A percentile compares a stretch with the other conserved stretches of the same genome.
These are phyloP conservation scores for Avena atlantica DNA, from an alignment of 176 grass and related monocot species.

Conservation along the genomic window DNA sequence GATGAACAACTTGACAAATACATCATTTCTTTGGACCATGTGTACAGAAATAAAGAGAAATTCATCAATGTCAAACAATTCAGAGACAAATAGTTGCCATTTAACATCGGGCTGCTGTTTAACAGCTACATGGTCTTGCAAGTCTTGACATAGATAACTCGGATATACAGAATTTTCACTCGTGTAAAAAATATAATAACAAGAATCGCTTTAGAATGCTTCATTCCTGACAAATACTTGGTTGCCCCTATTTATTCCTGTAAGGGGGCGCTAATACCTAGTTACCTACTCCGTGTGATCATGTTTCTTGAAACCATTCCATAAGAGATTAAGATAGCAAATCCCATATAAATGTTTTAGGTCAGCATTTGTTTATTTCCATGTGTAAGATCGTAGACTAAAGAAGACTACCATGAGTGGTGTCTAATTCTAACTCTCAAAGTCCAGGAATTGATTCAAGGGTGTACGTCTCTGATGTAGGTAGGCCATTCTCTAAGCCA, in stretches of 20 bases:
- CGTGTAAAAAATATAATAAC: constrained; percentile 2
- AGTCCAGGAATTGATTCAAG: constrained; percentile 94
- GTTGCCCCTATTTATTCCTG: constrained; percentile 14
- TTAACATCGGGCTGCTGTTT: background rate
- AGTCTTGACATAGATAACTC: background rate
- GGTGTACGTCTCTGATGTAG: constrained; percentile 68
- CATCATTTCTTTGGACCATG: background rate
- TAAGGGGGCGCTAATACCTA: background rate
- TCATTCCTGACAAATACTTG: background rate
- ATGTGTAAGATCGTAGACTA: background rate
- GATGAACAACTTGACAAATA: background rate
- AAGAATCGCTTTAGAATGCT: constrained; percentile 7
- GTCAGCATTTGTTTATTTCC: constrained; percentile 23
- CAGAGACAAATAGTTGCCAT: background rate
- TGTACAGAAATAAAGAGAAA: background rate
- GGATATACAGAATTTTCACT: background rate
- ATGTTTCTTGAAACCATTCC: background rate
- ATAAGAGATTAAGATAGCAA: background rate
- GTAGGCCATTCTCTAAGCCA: constrained; percentile 35
- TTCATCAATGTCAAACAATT: background rate
- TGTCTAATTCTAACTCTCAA: constrained; percentile 59
- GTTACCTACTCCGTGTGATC: background rate
- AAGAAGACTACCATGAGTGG: constrained; percentile 12
- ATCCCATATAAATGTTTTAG: background rate
- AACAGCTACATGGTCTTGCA: background rate